Evolutionary conservation across 805 yeast genomes (phyloP).

Genomic region (Yarrowia sp.): DNA sequence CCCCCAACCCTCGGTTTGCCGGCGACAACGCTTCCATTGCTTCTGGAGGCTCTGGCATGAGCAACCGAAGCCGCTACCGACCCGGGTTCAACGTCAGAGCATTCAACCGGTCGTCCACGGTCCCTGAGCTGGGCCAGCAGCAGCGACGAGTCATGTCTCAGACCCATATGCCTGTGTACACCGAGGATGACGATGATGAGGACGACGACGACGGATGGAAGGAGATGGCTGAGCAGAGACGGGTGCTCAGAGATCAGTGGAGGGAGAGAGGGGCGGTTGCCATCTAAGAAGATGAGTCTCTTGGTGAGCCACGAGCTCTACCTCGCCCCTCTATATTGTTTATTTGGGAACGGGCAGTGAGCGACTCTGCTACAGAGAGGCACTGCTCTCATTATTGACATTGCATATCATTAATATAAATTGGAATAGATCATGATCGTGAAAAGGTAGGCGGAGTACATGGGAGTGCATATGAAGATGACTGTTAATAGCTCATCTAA

Average conservation of each 20-base stretch:
- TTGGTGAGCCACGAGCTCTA: no score
- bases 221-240: slow-evolving; percentile 38
- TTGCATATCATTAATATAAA: slow-evolving; percentile 34
- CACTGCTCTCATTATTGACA: slow-evolving; percentile 11
- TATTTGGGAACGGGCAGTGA: background rate
- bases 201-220: slow-evolving; percentile 39
- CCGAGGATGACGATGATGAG: slow-evolving; percentile 39
- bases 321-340: background rate
- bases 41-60: slow-evolving; percentile 25
- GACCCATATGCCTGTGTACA: slow-evolving; percentile 20
- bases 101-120: slow-evolving; percentile 23
- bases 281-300: no score
- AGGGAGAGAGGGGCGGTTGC: slow-evolving; percentile 15
- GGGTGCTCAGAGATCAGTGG: slow-evolving; percentile 28
- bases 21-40: slow-evolving; percentile 19
- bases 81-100: slow-evolving; percentile 21
- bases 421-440: slow-evolving; percentile 8
- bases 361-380: background rate
- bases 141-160: slow-evolving; percentile 26
- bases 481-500: no score
- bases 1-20: slow-evolving; percentile 8
- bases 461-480: no score
- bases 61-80: slow-evolving; percentile 31
- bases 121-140: slow-evolving; percentile 18
- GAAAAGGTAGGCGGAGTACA: background rate